Percentiles rank a stretch among this genome's conserved stretches.
These are phyloP conservation scores for Alternaria arbusti DNA, from an alignment of 2,329 filamentous ascomycete species.

Conservation along the genomic window DNA sequence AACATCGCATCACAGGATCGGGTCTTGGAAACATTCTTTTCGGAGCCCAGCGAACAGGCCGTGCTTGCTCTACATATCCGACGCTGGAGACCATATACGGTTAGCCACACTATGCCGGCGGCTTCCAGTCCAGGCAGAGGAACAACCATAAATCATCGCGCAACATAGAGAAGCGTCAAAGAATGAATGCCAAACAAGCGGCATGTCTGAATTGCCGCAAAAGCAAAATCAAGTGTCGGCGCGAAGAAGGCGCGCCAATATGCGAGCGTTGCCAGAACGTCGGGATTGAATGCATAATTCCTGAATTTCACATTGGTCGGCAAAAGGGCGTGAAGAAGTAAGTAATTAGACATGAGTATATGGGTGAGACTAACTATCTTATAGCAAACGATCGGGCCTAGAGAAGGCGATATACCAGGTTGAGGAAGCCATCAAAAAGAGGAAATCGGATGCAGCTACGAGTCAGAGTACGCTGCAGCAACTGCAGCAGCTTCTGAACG, in stretches of 20 bases:
- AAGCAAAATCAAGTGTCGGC: constrained; percentile 69
- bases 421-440: constrained; percentile 64
- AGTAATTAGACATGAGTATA: constrained; percentile 20
- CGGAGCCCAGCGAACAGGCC: neutral
- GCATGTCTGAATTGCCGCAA: constrained; percentile 69
- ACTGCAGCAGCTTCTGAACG: constrained; percentile 59
- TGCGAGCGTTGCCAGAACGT: constrained; percentile 69
- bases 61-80: neutral
- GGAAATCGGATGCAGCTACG: constrained; percentile 31
- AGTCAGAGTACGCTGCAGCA: constrained; percentile 36
- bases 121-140: neutral
- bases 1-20: neutral
- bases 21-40: neutral
- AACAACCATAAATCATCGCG: neutral
- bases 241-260: constrained; percentile 58
- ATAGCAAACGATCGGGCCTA: constrained; percentile 73
- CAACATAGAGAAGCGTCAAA: neutral
- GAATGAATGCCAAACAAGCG: constrained; percentile 50
- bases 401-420: constrained; percentile 78
- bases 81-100: neutral
- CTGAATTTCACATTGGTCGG: constrained; percentile 71
- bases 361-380: constrained; percentile 7
- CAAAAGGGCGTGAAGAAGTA: constrained; percentile 81
- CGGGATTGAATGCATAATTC: constrained; percentile 68
- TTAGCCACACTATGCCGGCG: neutral